phyloP scores from a whole-genome alignment of 805 yeast genomes.

The Cyberlindnera meyerae region DNA sequence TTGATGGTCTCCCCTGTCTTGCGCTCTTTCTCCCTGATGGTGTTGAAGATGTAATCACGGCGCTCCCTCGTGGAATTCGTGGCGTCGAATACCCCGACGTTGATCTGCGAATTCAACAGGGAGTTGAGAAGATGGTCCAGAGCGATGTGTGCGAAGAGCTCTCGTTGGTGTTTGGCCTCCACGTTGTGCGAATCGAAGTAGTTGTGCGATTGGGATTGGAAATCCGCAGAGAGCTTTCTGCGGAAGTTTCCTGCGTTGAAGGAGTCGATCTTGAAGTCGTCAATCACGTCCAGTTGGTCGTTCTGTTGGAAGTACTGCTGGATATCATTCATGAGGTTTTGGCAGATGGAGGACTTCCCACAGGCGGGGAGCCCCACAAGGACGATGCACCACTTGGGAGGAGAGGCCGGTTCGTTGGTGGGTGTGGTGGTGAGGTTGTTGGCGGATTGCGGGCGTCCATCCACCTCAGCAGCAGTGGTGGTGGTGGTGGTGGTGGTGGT shows the following conservation, averaged over 20 bases:
- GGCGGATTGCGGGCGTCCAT: conserved; percentile 18
- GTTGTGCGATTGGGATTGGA: conserved; percentile 34
- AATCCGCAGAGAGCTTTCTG: conserved; percentile 38
- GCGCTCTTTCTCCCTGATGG: conserved; percentile 19
- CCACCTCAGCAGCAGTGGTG: too few relatives aligned
- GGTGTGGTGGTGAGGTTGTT: conserved; percentile 26
- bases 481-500: conserved; percentile 26
- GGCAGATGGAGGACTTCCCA: conserved; percentile 71
- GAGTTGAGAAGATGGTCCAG: conserved; percentile 41
- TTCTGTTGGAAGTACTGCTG: conserved; percentile 23
- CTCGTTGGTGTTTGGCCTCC: conserved; percentile 40
- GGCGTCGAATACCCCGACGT: conserved; percentile 57
- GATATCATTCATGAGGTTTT: conserved; percentile 55
- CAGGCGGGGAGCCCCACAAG: conserved; percentile 76
- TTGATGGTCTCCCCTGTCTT: conserved; percentile 32
- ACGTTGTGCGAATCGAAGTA: conserved; percentile 40
- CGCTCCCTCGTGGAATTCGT: conserved; percentile 48
- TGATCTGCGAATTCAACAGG: conserved; percentile 37
- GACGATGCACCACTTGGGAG: conserved; percentile 55
- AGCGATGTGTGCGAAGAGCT: conserved; percentile 49
- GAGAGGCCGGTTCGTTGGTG: conserved; percentile 19
- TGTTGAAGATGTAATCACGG: conserved; percentile 25
- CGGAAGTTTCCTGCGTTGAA: conserved; percentile 76
- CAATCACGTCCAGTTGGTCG: conserved; percentile 6
- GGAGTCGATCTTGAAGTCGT: conserved; percentile 34